Percentiles rank a stretch among this genome's conserved stretches.
Evolutionary conservation across 2,329 filamentous ascomycete genomes (phyloP).

Genomic region (Calonectria fujianensis): DNA sequence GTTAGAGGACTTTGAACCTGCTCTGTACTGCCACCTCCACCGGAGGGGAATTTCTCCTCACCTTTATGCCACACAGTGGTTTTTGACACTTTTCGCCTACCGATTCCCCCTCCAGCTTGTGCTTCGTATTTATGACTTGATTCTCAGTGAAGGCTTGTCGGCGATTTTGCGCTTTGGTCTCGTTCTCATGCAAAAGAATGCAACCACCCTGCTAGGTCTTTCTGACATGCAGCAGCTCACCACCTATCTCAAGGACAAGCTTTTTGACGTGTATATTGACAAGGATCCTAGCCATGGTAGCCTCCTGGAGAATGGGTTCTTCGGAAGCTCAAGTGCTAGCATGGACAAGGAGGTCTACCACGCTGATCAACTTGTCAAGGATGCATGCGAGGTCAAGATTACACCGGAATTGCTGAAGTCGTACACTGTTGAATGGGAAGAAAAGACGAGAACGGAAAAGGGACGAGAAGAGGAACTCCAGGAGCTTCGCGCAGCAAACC

Average conservation of each 20-base stretch:
- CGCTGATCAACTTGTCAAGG: conserved; percentile 93
- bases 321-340: conserved; percentile 91
- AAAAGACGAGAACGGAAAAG: conserved; percentile 87
- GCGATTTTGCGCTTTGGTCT: conserved; percentile 97
- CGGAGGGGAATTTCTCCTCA: conserved; percentile 91
- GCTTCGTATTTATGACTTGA: conserved; percentile 95
- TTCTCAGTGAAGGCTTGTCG: conserved; percentile 93
- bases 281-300: conserved; percentile 93
- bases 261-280: conserved; percentile 99
- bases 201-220: conserved; percentile 84
- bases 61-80: conserved; percentile 99
- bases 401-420: conserved; percentile 86
- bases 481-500: conserved; percentile 79
- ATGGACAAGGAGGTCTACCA: conserved; percentile 97
- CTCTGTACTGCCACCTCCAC: conserved; percentile 94
- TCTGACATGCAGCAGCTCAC: conserved; percentile 94
- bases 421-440: conserved; percentile 94
- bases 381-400: conserved; percentile 92
- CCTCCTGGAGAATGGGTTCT: conserved; percentile 96
- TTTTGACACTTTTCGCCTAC: conserved; percentile 98
- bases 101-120: conserved; percentile 97
- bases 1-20: conserved; percentile 94
- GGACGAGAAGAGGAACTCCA: conserved; percentile 90
- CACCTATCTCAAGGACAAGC: conserved; percentile 91
- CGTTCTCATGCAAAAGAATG: conserved; percentile 97